Percentiles rank a stretch among this genome's conserved stretches.
These are phyloP conservation scores for Kondoa subrosea DNA, from an alignment of 768 basidiomycete species.

Conservation along the genomic window DNA sequence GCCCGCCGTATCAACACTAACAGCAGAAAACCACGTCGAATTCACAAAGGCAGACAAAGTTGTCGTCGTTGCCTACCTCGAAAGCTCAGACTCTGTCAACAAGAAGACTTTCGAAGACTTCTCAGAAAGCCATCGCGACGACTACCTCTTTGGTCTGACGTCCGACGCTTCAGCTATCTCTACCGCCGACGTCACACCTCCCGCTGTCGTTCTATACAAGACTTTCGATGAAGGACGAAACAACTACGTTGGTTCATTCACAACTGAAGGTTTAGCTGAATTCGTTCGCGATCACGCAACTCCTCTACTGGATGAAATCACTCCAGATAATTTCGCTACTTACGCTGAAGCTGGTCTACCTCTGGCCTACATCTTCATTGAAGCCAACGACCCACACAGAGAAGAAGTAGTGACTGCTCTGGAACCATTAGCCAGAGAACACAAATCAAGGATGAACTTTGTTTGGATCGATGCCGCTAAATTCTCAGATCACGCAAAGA, in stretches of 20 bases:
- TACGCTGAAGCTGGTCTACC: constrained; percentile 73
- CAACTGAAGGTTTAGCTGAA: constrained; percentile 21
- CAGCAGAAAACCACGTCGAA: constrained; percentile 54
- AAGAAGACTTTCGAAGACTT: constrained; percentile 47
- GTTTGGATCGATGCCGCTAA: constrained; percentile 95
- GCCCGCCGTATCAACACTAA: constrained; percentile 76
- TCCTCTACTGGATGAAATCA: constrained; percentile 80
- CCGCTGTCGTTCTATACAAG: constrained; percentile 82
- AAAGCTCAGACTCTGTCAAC: constrained; percentile 43
- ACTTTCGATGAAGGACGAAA: constrained; percentile 63
- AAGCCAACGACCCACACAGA: constrained; percentile 50
- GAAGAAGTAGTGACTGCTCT: constrained; percentile 50
- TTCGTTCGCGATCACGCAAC: constrained; percentile 51
- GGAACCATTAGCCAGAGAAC: constrained; percentile 58
- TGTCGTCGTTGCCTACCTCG: constrained; percentile 68
- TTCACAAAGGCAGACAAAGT: constrained; percentile 80
- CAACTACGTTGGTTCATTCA: constrained; percentile 28
- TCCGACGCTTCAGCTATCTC: constrained; percentile 49
- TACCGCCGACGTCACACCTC: constrained; percentile 56
- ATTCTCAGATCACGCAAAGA: constrained; percentile 88
- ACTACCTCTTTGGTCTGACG: constrained; percentile 76
- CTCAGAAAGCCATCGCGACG: constrained; percentile 78
- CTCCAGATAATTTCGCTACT: constrained; percentile 72
- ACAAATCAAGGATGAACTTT: constrained; percentile 81
- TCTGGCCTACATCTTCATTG: constrained; percentile 85